Conservation (phyloP, 345 rosid genomes). For the Conringia planisiliqua region DNA sequence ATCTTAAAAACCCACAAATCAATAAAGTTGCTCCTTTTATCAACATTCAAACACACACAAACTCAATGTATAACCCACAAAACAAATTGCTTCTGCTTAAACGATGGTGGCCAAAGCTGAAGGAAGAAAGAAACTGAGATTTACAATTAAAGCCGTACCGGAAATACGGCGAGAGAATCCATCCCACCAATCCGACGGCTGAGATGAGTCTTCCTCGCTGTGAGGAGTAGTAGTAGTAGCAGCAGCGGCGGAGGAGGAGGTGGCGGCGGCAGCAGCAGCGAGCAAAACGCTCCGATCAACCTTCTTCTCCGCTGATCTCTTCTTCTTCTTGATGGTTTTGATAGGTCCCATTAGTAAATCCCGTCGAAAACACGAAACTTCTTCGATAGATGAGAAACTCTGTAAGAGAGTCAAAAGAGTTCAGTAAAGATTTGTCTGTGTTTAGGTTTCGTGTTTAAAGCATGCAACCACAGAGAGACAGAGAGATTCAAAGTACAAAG, state of each 20-base stretch:
- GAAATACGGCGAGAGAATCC: slow-evolving; percentile 64
- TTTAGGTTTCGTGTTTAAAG: not conserved
- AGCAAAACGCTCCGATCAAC: slow-evolving; percentile 58
- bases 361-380: not conserved
- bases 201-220: slow-evolving; percentile 7
- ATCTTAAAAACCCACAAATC: not conserved
- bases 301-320: slow-evolving; percentile 56
- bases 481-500: not conserved
- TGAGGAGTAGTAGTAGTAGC: not conserved
- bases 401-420: not conserved
- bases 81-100: no score
- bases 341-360: slow-evolving; percentile 36
- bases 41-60: not conserved
- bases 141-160: slow-evolving; percentile 33
- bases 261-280: slow-evolving; percentile 31
- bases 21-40: not conserved
- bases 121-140: not conserved
- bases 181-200: slow-evolving; percentile 68
- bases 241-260: not conserved
- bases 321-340: slow-evolving; percentile 43
- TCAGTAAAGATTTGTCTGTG: not conserved
- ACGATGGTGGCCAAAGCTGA: slow-evolving; percentile 7
- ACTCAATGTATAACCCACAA: not conserved
- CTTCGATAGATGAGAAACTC: not conserved
- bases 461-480: not conserved